Evolutionary conservation across 371 early-diverging fungal species (phyloP).

Genomic region (Mortierella sp.): DNA sequence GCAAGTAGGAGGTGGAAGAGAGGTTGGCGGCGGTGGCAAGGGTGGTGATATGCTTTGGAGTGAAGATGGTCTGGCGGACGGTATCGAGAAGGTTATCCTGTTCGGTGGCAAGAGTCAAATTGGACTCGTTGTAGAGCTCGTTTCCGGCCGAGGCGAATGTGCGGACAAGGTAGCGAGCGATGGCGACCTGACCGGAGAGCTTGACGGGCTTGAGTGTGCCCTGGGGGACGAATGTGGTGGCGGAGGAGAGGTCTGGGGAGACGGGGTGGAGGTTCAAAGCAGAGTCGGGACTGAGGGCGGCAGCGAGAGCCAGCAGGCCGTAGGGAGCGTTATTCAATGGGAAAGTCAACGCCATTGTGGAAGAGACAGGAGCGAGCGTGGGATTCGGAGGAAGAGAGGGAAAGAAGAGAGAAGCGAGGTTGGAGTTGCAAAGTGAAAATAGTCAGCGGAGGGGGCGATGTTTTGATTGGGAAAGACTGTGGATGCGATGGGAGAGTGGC

Average conservation of each 20-base stretch:
- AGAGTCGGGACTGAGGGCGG: slow-evolving; percentile 42
- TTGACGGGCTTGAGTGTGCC: slow-evolving; percentile 25
- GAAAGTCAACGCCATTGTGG: slow-evolving; percentile 54
- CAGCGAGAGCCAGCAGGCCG: slow-evolving; percentile 56
- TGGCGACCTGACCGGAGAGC: slow-evolving; percentile 49
- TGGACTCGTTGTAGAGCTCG: slow-evolving; percentile 46
- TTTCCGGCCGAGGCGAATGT: slow-evolving; percentile 2
- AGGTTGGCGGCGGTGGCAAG: slow-evolving; percentile 45
- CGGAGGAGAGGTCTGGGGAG: slow-evolving; percentile 31
- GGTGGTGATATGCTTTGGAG: slow-evolving; percentile 38
- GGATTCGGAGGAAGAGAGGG: too few relatives aligned
- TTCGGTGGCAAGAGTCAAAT: slow-evolving; percentile 25
- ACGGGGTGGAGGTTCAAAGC: slow-evolving; percentile 37
- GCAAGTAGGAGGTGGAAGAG: slow-evolving; percentile 53
- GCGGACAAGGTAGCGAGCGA: slow-evolving; percentile 58
- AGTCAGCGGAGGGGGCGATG: too few relatives aligned
- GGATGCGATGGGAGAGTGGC: too few relatives aligned
- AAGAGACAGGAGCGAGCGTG: too few relatives aligned
- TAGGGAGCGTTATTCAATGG: slow-evolving; percentile 57
- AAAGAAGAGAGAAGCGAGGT: too few relatives aligned
- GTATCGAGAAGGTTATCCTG: slow-evolving; percentile 49
- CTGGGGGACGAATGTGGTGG: slow-evolving; percentile 27
- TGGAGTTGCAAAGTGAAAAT: too few relatives aligned
- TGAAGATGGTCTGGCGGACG: slow-evolving; percentile 48
- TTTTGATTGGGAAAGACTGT: too few relatives aligned